These are phyloP conservation scores for Elaeis oleifera DNA, from an alignment of 202 grass and related monocot species.

Conservation along the genomic window DNA sequence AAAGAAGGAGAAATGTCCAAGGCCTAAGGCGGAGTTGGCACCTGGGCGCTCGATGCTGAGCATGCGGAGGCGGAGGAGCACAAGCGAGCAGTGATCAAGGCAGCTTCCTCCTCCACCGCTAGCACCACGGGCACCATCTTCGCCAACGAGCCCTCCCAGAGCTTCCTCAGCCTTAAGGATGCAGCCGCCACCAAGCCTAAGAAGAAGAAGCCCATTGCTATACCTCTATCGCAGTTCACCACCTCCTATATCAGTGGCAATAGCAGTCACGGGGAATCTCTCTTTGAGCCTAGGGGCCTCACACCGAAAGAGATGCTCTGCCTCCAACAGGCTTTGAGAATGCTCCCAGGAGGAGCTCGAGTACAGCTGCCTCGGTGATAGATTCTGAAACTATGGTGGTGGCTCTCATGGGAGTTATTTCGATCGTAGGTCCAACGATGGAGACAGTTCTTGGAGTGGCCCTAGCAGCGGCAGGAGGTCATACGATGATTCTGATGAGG, in stretches of 20 bases:
- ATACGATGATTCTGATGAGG: not conserved
- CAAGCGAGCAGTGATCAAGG: constrained; percentile 20
- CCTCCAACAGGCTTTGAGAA: not conserved
- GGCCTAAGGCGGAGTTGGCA: constrained; percentile 79
- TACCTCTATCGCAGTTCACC: constrained; percentile 58
- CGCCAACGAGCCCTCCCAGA: constrained; percentile 31
- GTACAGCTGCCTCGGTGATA: not conserved
- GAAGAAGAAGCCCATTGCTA: constrained; percentile 56
- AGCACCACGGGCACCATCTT: constrained; percentile 2
- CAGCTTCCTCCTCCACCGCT: not conserved
- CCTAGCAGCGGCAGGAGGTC: not conserved
- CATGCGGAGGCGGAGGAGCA: constrained; percentile 84
- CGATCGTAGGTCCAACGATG: not conserved
- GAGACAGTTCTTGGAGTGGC: not conserved
- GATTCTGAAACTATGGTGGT: not conserved
- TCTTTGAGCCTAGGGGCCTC: not conserved
- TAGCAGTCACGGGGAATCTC: constrained; percentile 9
- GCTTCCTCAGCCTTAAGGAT: constrained; percentile 72
- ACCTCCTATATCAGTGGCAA: constrained; percentile 4
- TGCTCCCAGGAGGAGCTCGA: not conserved
- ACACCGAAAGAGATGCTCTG: not conserved
- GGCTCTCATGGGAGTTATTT: not conserved
- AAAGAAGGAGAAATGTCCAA: constrained; percentile 41
- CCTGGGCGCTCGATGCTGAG: constrained; percentile 96
- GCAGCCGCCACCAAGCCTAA: constrained; percentile 39